phyloP scores from a whole-genome alignment of 1,284 basidiomycete species.

The Cerrena zonata region DNA sequence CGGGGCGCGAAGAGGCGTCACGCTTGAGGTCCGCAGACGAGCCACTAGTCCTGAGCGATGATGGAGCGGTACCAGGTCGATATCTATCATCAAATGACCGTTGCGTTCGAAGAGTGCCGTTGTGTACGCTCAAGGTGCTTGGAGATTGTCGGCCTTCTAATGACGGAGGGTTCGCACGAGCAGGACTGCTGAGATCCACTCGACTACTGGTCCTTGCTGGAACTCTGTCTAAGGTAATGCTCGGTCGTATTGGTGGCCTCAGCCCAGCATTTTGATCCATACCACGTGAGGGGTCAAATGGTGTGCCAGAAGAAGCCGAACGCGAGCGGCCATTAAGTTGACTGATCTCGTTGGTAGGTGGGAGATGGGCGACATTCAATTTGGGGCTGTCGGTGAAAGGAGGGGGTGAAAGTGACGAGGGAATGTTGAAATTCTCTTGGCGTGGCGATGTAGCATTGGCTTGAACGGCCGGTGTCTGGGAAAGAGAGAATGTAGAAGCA shows the following conservation, averaged over 20 bases:
- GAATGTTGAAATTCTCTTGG: conserved; percentile 27
- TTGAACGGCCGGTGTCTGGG: conserved; percentile 24
- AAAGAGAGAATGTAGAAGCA: conserved; percentile 12
- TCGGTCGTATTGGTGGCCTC: conserved; percentile 17
- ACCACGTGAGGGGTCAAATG: conserved; percentile 8
- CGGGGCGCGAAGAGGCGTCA: conserved; percentile 16
- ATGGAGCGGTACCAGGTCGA: conserved; percentile 16
- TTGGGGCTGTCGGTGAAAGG: conserved; percentile 2
- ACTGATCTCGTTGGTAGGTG: conserved; percentile 10
- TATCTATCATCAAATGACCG: conserved; percentile 22
- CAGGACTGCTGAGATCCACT: conserved; percentile 13
- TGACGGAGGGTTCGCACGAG: conserved; percentile 11
- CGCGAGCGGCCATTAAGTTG: conserved; percentile 17
- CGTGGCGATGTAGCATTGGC: conserved; percentile 27
- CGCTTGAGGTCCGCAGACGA: conserved; percentile 13
- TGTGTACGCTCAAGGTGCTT: conserved; percentile 15
- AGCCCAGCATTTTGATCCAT: conserved; percentile 6
- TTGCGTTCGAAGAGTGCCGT: conserved; percentile 16
- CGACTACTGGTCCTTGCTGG: conserved; percentile 23
- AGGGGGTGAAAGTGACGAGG: conserved; percentile 11
- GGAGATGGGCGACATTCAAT: conserved; percentile 13
- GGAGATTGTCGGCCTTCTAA: conserved; percentile 16
- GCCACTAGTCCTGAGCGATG: conserved; percentile 13
- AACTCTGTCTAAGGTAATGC: conserved; percentile 21
- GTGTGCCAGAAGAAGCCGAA: conserved; percentile 24